phyloP scores from a whole-genome alignment of 352 stramenopile species.

The Phytophthora nicotianae region DNA sequence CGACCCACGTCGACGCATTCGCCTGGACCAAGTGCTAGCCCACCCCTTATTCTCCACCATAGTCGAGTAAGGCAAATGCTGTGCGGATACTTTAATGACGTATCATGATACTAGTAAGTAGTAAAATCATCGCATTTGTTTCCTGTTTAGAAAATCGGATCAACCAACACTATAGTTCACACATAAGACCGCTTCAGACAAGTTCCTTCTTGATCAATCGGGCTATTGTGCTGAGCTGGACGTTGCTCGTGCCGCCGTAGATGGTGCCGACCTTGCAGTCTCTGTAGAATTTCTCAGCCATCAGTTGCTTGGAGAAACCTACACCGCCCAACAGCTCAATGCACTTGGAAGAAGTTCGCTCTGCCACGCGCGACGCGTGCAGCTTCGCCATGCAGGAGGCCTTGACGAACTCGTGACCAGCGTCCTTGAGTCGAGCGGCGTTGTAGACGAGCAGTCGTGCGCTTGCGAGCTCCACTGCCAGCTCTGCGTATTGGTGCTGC shows the following conservation, averaged over 20 bases:
- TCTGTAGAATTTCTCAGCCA: constrained; percentile 95
- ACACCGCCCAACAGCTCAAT: constrained; percentile 94
- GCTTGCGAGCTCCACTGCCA: constrained; percentile 91
- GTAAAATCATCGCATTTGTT: too few relatives aligned
- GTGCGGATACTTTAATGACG: too few relatives aligned
- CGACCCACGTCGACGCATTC: constrained; percentile 25
- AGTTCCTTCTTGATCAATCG: constrained; percentile 79
- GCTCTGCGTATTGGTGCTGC: constrained; percentile 94
- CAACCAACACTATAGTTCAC: too few relatives aligned
- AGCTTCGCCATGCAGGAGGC: constrained; percentile 95
- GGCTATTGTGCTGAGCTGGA: constrained; percentile 92
- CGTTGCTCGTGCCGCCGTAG: constrained; percentile 96
- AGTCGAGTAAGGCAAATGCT: not conserved
- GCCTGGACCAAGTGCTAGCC: constrained; percentile 19
- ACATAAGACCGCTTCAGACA: constrained; percentile 18
- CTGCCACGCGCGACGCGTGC: constrained; percentile 91
- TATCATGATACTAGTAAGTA: too few relatives aligned
- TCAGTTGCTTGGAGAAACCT: constrained; percentile 91
- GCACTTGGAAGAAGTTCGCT: constrained; percentile 89
- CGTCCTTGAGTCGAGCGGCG: constrained; percentile 91
- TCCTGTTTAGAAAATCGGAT: too few relatives aligned
- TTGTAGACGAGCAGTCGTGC: constrained; percentile 93
- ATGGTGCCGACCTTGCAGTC: constrained; percentile 96
- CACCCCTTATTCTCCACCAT: constrained; percentile 1
- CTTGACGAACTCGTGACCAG: constrained; percentile 90